Conservation (phyloP, 768 basidiomycete genomes). For the Clitopilus hobsonii region DNA sequence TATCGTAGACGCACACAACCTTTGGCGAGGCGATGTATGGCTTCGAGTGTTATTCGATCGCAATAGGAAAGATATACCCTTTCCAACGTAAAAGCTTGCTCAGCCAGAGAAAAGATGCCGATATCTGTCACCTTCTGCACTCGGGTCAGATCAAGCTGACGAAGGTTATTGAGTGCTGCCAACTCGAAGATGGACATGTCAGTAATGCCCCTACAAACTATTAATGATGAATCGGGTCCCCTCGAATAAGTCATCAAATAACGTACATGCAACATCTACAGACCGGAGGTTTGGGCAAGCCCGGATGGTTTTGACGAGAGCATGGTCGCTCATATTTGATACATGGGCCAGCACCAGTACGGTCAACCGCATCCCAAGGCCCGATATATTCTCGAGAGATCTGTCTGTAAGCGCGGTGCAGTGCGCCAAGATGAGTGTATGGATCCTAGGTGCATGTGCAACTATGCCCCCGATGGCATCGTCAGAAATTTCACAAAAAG, state of each 20-base stretch:
- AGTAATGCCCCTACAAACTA: conserved; percentile 82
- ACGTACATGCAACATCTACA: conserved; percentile 85
- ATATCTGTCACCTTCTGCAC: conserved; percentile 83
- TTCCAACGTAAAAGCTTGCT: conserved; percentile 65
- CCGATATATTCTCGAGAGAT: conserved; percentile 61
- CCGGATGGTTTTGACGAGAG: conserved; percentile 62
- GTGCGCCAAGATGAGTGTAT: conserved; percentile 72
- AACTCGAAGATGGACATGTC: conserved; percentile 84
- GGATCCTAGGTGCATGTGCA: conserved; percentile 68
- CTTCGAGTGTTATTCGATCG: conserved; percentile 71
- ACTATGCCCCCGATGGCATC: conserved; percentile 72
- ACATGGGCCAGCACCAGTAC: conserved; percentile 80
- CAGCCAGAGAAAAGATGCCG: conserved; percentile 72
- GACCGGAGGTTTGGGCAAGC: conserved; percentile 71
- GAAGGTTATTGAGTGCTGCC: conserved; percentile 61
- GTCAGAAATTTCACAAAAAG: conserved; percentile 73
- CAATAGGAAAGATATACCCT: conserved; percentile 87
- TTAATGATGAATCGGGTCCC: too few relatives aligned
- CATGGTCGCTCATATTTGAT: conserved; percentile 73
- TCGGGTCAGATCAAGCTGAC: conserved; percentile 75
- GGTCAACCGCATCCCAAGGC: conserved; percentile 72
- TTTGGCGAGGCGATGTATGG: conserved; percentile 65
- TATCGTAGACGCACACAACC: conserved; percentile 60
- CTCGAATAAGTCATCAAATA: conserved; percentile 2
- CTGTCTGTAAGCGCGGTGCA: conserved; percentile 73